These are phyloP conservation scores for Omphalotus guepiniiformis DNA, from an alignment of 768 basidiomycete genomes.

Conservation along the genomic window DNA sequence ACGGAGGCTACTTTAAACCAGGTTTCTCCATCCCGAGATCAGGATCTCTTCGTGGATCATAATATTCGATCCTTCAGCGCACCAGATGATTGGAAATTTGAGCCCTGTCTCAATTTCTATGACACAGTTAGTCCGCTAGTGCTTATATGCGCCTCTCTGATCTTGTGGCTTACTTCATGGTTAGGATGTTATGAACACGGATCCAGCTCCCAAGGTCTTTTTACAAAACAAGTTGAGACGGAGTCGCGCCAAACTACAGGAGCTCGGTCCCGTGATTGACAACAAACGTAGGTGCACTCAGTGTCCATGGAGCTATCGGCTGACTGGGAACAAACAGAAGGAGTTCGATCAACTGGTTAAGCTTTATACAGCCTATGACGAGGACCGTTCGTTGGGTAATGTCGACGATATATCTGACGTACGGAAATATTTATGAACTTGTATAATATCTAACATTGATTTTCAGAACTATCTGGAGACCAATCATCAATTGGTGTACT, in stretches of 20 bases:
- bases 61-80: constrained; percentile 63
- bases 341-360: constrained; percentile 51
- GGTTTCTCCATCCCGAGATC: constrained; percentile 58
- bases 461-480: constrained; percentile 59
- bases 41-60: constrained; percentile 66
- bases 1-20: constrained; percentile 45
- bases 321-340: constrained; percentile 29
- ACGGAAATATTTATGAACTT: background rate
- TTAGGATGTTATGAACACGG: constrained; percentile 60
- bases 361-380: constrained; percentile 42
- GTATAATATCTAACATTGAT: constrained; percentile 1
- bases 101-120: constrained; percentile 70
- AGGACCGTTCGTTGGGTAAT: constrained; percentile 48
- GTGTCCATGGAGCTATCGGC: constrained; percentile 8
- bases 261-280: constrained; percentile 53
- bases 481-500: constrained; percentile 53
- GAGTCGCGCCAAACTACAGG: constrained; percentile 57
- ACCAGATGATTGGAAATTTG: constrained; percentile 69
- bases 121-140: constrained; percentile 58
- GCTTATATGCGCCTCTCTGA: background rate
- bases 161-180: constrained; percentile 1
- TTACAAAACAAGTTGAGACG: constrained; percentile 73
- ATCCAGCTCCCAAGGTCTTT: constrained; percentile 68
- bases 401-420: constrained; percentile 59
- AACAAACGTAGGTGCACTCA: constrained; percentile 50